These are phyloP conservation scores for Saccharomyces pastorianus DNA, from an alignment of 1,139 yeast genomes.

Conservation along the genomic window DNA sequence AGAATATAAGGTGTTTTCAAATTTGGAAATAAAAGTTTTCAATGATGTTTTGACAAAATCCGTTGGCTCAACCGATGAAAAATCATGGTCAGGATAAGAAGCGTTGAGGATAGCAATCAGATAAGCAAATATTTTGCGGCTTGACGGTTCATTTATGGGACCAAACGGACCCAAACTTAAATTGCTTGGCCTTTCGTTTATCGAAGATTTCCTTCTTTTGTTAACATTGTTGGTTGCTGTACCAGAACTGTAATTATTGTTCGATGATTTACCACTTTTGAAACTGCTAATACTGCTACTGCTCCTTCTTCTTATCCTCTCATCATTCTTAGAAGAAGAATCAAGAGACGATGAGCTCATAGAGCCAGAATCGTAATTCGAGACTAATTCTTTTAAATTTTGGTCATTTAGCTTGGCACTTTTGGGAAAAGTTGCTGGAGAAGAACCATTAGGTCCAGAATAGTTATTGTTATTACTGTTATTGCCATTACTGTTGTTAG, in stretches of 20 bases:
- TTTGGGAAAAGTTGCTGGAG: conserved; percentile 9
- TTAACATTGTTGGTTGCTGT: neutral
- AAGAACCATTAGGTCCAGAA: neutral
- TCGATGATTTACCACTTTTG: neutral
- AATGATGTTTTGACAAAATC: conserved; percentile 55
- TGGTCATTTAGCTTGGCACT: conserved; percentile 31
- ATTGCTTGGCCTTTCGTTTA: conserved; percentile 20
- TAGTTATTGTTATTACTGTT: conserved; percentile 2
- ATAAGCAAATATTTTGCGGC: conserved; percentile 84
- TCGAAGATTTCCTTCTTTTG: conserved; percentile 22
- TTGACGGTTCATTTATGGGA: conserved; percentile 73
- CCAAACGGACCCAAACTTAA: conserved; percentile 73
- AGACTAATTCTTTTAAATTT: conserved; percentile 29
- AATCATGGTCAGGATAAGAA: conserved; percentile 93
- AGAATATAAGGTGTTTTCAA: conserved; percentile 73
- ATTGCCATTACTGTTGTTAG: conserved; percentile 2
- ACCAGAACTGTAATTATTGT: neutral
- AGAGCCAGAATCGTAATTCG: conserved; percentile 22
- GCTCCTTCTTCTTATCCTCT: conserved; percentile 21
- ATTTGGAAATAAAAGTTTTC: conserved; percentile 54
- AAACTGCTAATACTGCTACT: conserved; percentile 10
- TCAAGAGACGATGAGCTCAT: conserved; percentile 27
- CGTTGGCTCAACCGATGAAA: conserved; percentile 76
- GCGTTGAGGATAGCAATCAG: conserved; percentile 84
- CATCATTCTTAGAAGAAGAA: conserved; percentile 9